Evolutionary conservation across 2,329 filamentous ascomycete species (phyloP).

Genomic region (Colletotrichum sp.): DNA sequence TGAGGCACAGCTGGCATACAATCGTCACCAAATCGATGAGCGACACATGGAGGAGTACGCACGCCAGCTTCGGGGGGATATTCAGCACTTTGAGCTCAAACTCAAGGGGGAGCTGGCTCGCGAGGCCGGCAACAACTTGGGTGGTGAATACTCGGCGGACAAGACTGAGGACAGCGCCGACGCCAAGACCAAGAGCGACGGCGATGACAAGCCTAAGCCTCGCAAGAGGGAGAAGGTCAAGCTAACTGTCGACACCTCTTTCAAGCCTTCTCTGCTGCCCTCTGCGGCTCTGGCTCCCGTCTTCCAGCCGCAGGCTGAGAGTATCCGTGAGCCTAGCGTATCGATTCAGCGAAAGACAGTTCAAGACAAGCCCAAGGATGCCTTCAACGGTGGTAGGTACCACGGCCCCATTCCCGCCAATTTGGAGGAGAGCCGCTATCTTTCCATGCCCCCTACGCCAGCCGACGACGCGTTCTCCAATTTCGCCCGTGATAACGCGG

Average conservation of each 20-base stretch:
- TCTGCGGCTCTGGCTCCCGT: conserved; percentile 54
- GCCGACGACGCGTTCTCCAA: conserved; percentile 6
- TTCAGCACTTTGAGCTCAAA: conserved; percentile 55
- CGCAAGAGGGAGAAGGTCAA: conserved; percentile 7
- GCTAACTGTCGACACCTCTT: conserved; percentile 13
- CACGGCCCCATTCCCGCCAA: not conserved
- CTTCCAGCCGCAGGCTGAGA: conserved; percentile 48
- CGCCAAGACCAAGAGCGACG: not conserved
- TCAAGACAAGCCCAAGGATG: not conserved
- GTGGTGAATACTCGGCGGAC: conserved; percentile 41
- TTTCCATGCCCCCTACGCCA: conserved; percentile 14
- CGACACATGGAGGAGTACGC: conserved; percentile 51
- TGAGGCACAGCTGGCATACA: conserved; percentile 65
- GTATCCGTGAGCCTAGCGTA: not conserved
- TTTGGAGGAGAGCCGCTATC: not conserved
- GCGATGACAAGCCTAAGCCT: not conserved
- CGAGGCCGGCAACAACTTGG: conserved; percentile 36
- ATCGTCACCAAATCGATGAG: conserved; percentile 68
- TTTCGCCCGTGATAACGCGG: conserved; percentile 12
- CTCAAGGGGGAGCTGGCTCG: conserved; percentile 48
- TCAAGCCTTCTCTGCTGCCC: conserved; percentile 43
- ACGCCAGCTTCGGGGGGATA: conserved; percentile 46
- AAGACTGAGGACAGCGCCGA: conserved; percentile 21
- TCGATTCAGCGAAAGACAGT: not conserved
- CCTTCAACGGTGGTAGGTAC: not conserved